A percentile compares a stretch with the other conserved stretches of the same genome.
phyloP scores from a whole-genome alignment of 768 basidiomycete genomes.

The Pulveroboletus sp. region DNA sequence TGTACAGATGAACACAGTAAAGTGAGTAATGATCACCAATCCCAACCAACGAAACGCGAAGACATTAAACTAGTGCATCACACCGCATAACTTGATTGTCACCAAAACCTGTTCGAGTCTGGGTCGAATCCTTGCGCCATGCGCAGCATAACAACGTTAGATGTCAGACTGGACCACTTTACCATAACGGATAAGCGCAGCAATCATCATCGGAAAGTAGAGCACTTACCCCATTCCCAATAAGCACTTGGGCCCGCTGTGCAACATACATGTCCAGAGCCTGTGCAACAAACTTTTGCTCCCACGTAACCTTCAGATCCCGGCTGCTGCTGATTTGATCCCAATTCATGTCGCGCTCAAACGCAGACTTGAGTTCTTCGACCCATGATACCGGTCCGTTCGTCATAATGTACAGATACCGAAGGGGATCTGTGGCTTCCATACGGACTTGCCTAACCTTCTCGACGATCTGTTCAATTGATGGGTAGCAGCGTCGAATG shows the following conservation, averaged over 20 bases:
- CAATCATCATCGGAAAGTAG: neutral
- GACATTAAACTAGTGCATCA: neutral
- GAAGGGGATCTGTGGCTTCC: conserved; percentile 25
- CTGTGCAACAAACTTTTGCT: conserved; percentile 44
- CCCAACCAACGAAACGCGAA: too few relatives aligned
- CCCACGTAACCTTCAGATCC: conserved; percentile 41
- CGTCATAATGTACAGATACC: conserved; percentile 46
- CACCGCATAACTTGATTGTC: neutral
- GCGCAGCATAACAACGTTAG: conserved; percentile 39
- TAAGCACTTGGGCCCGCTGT: conserved; percentile 44
- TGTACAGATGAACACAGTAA: too few relatives aligned
- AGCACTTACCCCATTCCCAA: conserved; percentile 51
- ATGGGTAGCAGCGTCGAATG: conserved; percentile 41
- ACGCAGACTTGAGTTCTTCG: conserved; percentile 34
- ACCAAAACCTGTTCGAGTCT: conserved; percentile 38
- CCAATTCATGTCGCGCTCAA: conserved; percentile 37
- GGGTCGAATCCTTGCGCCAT: conserved; percentile 28
- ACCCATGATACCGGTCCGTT: conserved; percentile 45
- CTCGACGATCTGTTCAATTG: conserved; percentile 40
- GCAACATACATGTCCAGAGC: conserved; percentile 53
- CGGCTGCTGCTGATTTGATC: conserved; percentile 38
- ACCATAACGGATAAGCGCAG: neutral
- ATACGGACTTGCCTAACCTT: conserved; percentile 35
- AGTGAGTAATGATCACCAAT: too few relatives aligned
- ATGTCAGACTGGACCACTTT: conserved; percentile 43